Evolutionary conservation across 2,329 filamentous ascomycete species (phyloP), one percentile per base, ranked within the genome.

Genomic region (Emergomyces pasteurianus): DNA sequence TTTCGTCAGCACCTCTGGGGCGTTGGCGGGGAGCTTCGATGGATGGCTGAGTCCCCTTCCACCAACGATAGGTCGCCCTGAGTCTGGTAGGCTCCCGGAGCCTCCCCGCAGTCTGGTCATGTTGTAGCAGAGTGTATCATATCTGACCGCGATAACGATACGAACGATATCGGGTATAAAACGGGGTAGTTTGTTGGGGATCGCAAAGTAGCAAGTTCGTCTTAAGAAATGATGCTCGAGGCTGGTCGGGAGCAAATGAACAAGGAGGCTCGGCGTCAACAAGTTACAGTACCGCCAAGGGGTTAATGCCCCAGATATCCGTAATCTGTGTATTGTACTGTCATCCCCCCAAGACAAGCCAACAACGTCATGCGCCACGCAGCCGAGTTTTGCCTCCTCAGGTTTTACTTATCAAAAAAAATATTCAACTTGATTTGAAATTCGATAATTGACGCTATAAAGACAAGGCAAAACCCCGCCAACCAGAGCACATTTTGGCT

Each of bases 71-170:
- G 64, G 60, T 58, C 65, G 68, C 63, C 69, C 66, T 60, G 63
- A 61, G 60, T 71, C 69, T 58, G 69, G 67, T 43, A 68, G 70
- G 63, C 70, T 70, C 60, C 71, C 65, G 47, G 73, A 74, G 68
- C 69, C 72, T 70, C 73, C 75, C 66, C 71, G 73, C 68, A 75
- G 70, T 68, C 74, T 74, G 58, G 73, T 76, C 75, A 76, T 77
- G 52, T 67, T 74, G 60, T 64, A 42, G 60, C 49, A 54, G 55
- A 12, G 59, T 40, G 63, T 65, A 61, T 64, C 73, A 74, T 74
- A 58, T 65, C 70, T 26, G 26, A 40, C 16, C 8, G 28, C 23
- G n/a, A 55, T 18, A 38, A 55, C 38, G 34, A 55, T 38, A 55
- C 18, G 21, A 23, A 16, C 18, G 34, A 31, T 31, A 31, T 31